Base-by-base conservation (phyloP, 2,329 filamentous ascomycete genomes). In the Diplodia seriata region DNA sequence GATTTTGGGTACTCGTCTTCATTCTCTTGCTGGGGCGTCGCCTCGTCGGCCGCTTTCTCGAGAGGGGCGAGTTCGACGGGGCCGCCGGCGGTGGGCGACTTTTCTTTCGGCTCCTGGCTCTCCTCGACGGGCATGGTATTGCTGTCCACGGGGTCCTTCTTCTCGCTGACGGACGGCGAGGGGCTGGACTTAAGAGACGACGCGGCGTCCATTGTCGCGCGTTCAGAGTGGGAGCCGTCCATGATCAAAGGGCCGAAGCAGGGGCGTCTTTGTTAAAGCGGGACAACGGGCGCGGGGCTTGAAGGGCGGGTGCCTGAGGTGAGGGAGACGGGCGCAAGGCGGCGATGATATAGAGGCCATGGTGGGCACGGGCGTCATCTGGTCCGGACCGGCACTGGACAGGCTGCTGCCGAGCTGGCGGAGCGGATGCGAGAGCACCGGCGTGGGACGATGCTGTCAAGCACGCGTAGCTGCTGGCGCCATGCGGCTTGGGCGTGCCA, bases 1-100 rank as follows among this genome's bases (percentile, higher is more conserved):
- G 68, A 63, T 20, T 73, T 75, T 1, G 79, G 79, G 51, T 80
- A 81, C n/a, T 77, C 73, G 14, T 68, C 69, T 8, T 74, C 72
- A 29, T 76, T 72, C 3, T 79, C 76, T 5, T 68, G 66, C 9
- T 70, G 31, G 57, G 72, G 61, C 20, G 72, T 70, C 20, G 65
- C 69, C 54, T 68, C 68, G 33, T 68, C 69, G 47, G 67, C 62
- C n/a, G 55, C 55, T 18, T 70, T 66, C 29, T 72, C 69, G 20
- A 66, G 50, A 14, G 51, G 62, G n/a, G 53, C 40, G 11, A 66
- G 23, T 23, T 40, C 63, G 51, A 56, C 57, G 33, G 62, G 33
- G 40, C 64, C 68, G 38, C 62, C 63, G n/a, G 69, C 70, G 20
- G 62, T 20, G 40, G 59, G 51, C 12, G 64, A 36, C n/a, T 69